Evolutionary conservation across 441 rosid genomes (phyloP).

Genomic region (Cnidoscolus chayamansa): DNA sequence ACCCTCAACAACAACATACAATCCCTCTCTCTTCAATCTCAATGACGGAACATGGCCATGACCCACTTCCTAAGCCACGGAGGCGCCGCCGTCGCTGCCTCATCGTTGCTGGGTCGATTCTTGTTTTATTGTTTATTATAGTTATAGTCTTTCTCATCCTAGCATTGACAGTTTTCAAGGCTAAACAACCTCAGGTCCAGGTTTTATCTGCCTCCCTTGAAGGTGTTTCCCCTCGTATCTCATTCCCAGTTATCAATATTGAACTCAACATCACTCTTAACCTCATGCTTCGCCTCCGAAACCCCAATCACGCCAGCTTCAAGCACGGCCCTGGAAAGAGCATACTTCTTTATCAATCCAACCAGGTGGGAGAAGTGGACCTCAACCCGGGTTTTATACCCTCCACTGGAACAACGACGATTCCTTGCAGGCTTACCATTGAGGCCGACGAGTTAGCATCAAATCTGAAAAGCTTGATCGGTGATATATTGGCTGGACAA

Average conservation of each 20-base stretch:
- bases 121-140: constrained; percentile 24
- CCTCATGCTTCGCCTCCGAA: constrained; percentile 39
- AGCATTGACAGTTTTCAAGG: constrained; percentile 49
- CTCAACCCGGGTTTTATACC: constrained; percentile 47
- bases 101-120: constrained; percentile 5
- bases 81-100: constrained; percentile 25
- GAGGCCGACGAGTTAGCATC: constrained; percentile 42
- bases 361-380: constrained; percentile 49
- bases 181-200: constrained; percentile 40
- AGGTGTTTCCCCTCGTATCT: constrained; percentile 46
- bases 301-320: constrained; percentile 55
- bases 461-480: constrained; percentile 25
- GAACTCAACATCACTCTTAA: constrained; percentile 53
- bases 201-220: constrained; percentile 44
- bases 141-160: constrained; percentile 38
- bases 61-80: constrained; percentile 1
- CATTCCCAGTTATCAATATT: constrained; percentile 33
- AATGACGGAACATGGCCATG: constrained; percentile 23
- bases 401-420: constrained; percentile 33
- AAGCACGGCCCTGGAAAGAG: constrained; percentile 46
- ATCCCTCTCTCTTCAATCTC: too few species aligned
- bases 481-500: constrained; percentile 42
- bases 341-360: constrained; percentile 33
- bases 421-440: constrained; percentile 41
- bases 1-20: not conserved